Percentiles rank a stretch among this genome's conserved stretches.
Evolutionary conservation across 2,329 filamentous ascomycete genomes (phyloP).

Genomic region (Tolypocladium tundrense): DNA sequence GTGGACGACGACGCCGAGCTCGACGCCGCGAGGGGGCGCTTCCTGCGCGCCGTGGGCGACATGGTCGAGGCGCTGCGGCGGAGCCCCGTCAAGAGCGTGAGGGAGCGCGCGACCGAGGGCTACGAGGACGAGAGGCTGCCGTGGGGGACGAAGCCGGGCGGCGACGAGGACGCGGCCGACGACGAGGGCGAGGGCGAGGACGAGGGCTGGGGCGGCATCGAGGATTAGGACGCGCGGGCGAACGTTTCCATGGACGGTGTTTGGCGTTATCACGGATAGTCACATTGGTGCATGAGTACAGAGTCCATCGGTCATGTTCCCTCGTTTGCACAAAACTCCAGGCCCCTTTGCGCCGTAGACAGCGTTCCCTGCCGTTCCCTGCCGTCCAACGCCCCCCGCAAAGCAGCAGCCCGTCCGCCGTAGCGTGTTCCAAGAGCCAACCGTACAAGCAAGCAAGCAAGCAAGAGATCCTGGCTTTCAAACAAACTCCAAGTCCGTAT

Average conservation of each 20-base stretch:
- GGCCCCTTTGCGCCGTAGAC: background rate
- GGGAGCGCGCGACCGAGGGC: slow-evolving; percentile 58
- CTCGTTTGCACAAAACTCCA: background rate
- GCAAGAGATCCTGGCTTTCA: background rate
- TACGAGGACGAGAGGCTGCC: slow-evolving; percentile 65
- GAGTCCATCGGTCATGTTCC: background rate
- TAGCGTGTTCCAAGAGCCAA: background rate
- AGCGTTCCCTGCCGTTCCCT: background rate
- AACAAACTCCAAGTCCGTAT: background rate
- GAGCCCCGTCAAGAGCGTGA: slow-evolving; percentile 60
- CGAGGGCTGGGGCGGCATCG: slow-evolving; percentile 59
- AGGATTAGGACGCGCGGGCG: slow-evolving; percentile 40
- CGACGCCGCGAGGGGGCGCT: slow-evolving; percentile 25
- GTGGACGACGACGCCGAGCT: slow-evolving; percentile 14
- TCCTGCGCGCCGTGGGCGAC: slow-evolving; percentile 41
- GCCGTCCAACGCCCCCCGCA: background rate
- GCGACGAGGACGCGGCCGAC: slow-evolving; percentile 26
- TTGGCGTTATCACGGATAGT: background rate
- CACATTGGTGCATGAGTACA: background rate
- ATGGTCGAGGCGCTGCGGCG: slow-evolving; percentile 46
- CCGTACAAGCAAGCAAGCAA: background rate
- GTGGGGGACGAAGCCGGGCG: slow-evolving; percentile 32
- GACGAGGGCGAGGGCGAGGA: slow-evolving; percentile 22
- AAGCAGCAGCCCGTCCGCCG: background rate
- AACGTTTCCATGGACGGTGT: background rate